Evolutionary conservation across 1,284 basidiomycete genomes (phyloP).

Genomic region (Pseudozyma pruni): DNA sequence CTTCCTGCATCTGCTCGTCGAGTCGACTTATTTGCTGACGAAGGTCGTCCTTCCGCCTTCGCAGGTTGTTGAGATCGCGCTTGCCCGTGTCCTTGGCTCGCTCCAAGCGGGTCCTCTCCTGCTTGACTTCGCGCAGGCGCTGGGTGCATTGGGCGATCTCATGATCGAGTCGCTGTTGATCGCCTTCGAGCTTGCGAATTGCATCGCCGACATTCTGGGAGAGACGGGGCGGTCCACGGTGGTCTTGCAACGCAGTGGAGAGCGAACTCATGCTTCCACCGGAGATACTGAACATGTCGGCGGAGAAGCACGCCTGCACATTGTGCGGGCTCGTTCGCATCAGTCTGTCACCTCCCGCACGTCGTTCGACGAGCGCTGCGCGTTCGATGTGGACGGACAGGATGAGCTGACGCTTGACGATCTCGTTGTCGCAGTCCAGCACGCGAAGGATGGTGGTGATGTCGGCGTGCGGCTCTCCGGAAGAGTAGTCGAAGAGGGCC

Average conservation of each 20-base stretch:
- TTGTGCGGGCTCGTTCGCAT: slow-evolving; percentile 63
- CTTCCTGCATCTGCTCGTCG: slow-evolving; percentile 77
- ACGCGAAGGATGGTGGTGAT: slow-evolving; percentile 83
- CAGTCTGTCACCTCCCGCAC: slow-evolving; percentile 60
- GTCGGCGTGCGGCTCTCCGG: slow-evolving; percentile 73
- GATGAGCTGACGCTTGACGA: slow-evolving; percentile 83
- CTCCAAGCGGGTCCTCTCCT: slow-evolving; percentile 24
- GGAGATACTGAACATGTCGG: slow-evolving; percentile 57
- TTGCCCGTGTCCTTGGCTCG: slow-evolving; percentile 13
- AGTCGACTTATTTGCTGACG: slow-evolving; percentile 68
- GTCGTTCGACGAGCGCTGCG: slow-evolving; percentile 73
- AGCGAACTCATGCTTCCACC: slow-evolving; percentile 48
- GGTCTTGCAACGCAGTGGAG: slow-evolving; percentile 65
- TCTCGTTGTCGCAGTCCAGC: slow-evolving; percentile 81
- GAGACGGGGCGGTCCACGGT: slow-evolving; percentile 65
- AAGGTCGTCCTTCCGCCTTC: slow-evolving; percentile 31
- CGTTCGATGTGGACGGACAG: slow-evolving; percentile 80
- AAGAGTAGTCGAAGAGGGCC: slow-evolving; percentile 70
- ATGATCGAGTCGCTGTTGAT: slow-evolving; percentile 26
- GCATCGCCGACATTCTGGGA: slow-evolving; percentile 57
- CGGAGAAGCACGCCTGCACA: slow-evolving; percentile 62
- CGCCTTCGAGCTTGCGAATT: slow-evolving; percentile 45
- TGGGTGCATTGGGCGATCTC: slow-evolving; percentile 19
- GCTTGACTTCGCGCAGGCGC: slow-evolving; percentile 12
- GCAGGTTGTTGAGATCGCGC: slow-evolving; percentile 26